Conservation (phyloP, 768 basidiomycete species). For the Termitomyces titanicus region DNA sequence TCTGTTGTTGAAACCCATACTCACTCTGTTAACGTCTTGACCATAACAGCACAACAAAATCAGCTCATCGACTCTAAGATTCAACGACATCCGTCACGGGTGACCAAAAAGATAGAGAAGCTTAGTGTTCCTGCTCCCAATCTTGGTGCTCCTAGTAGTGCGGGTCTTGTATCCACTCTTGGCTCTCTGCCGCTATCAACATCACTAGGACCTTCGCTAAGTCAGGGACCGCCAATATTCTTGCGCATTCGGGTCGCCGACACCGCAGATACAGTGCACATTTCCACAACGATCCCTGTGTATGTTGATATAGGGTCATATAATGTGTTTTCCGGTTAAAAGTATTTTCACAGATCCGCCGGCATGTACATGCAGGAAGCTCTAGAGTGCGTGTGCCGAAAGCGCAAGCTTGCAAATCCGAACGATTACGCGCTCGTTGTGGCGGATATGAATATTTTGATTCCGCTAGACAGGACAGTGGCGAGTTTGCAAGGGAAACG, state of each 20-base stretch:
- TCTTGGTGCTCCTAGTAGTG: conserved; percentile 40
- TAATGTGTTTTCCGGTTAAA: neutral
- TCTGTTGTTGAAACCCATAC: conserved; percentile 4
- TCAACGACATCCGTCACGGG: conserved; percentile 74
- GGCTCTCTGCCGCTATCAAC: conserved; percentile 55
- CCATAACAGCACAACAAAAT: conserved; percentile 62
- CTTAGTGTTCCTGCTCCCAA: conserved; percentile 40
- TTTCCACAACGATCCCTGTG: conserved; percentile 90
- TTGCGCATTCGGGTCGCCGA: conserved; percentile 80
- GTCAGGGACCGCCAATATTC: conserved; percentile 78
- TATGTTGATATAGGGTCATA: conserved; percentile 35
- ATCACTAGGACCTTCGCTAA: conserved; percentile 65
- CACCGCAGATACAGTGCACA: conserved; percentile 77
- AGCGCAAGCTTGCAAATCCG: conserved; percentile 61
- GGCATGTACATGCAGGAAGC: conserved; percentile 98
- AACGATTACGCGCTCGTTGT: conserved; percentile 83
- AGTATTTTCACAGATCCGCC: conserved; percentile 51
- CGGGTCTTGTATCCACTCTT: conserved; percentile 40
- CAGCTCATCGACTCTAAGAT: conserved; percentile 75
- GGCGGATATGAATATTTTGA: conserved; percentile 65
- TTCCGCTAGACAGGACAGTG: conserved; percentile 95
- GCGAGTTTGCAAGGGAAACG: conserved; percentile 87
- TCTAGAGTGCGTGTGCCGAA: conserved; percentile 77
- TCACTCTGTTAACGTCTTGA: conserved; percentile 13
- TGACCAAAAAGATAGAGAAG: conserved; percentile 57